A percentile compares a stretch with the other conserved stretches of the same genome.
These are phyloP conservation scores for Chaetomium fimeti DNA, from an alignment of 495 filamentous ascomycete species.

Conservation along the genomic window DNA sequence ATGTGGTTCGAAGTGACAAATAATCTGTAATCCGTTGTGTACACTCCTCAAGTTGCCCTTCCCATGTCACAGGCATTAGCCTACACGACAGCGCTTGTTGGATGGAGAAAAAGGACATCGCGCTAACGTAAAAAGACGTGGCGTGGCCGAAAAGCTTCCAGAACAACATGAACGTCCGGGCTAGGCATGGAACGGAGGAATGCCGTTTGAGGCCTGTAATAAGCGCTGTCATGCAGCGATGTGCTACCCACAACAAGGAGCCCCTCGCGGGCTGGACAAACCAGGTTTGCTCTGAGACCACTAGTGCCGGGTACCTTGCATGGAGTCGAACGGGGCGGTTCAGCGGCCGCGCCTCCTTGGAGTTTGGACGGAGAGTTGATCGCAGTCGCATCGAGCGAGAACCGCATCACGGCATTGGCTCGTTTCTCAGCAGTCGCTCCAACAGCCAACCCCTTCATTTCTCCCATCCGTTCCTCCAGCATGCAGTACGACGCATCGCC, in stretches of 20 bases:
- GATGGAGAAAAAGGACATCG: slow-evolving; percentile 8
- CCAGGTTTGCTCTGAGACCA: slow-evolving; percentile 23
- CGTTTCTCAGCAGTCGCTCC: slow-evolving; percentile 8
- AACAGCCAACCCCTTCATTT: slow-evolving; percentile 30
- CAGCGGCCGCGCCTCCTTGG: slow-evolving; percentile 5
- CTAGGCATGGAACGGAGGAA: slow-evolving; percentile 14
- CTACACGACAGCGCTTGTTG: slow-evolving; percentile 1
- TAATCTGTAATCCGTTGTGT: background rate
- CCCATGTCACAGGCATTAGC: background rate
- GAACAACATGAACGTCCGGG: slow-evolving; percentile 27
- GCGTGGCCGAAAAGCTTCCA: slow-evolving; percentile 26
- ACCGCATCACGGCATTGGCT: slow-evolving; percentile 28
- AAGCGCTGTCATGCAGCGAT: slow-evolving; percentile 17
- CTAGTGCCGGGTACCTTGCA: slow-evolving; percentile 39
- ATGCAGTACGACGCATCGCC: slow-evolving; percentile 31
- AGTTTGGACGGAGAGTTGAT: slow-evolving; percentile 25
- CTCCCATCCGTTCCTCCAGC: slow-evolving; percentile 23
- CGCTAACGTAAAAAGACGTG: slow-evolving; percentile 1
- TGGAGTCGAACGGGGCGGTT: slow-evolving; percentile 11
- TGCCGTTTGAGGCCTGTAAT: slow-evolving; percentile 8
- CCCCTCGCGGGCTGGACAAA: slow-evolving; percentile 12
- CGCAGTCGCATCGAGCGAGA: slow-evolving; percentile 17
- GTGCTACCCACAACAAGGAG: slow-evolving; percentile 6
- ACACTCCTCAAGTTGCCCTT: too few relatives aligned
- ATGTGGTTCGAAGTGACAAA: background rate